Conservation (phyloP, 1,284 basidiomycete genomes). For the Takashimella koratensis region DNA sequence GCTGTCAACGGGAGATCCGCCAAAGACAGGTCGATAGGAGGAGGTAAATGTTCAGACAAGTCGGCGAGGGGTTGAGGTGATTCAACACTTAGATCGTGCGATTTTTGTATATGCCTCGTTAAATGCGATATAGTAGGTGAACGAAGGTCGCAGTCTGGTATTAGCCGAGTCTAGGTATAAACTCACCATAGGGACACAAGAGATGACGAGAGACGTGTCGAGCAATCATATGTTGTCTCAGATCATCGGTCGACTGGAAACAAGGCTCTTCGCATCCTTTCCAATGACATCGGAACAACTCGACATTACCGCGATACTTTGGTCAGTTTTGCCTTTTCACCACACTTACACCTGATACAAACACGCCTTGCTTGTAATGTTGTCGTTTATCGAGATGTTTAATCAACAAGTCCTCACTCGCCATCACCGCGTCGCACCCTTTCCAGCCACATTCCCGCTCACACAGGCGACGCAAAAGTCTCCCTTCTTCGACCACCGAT, state of each 20-base stretch:
- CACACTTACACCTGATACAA: slow-evolving; percentile 17
- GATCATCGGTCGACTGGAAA: slow-evolving; percentile 17
- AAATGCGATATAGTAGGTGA: slow-evolving; percentile 30
- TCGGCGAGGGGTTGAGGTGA: background rate
- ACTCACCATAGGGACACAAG: slow-evolving; percentile 28
- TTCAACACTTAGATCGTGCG: background rate
- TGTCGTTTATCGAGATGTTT: slow-evolving; percentile 21
- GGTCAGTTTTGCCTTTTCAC: too few species aligned
- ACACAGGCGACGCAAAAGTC: slow-evolving; percentile 22
- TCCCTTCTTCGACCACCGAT: slow-evolving; percentile 21
- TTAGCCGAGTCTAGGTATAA: too few species aligned
- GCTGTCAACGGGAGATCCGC: background rate
- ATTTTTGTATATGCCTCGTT: background rate
- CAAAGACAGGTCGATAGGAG: background rate
- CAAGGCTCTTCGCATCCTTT: slow-evolving; percentile 29
- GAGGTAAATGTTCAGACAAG: background rate
- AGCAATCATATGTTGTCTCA: slow-evolving; percentile 32
- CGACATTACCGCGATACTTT: too few species aligned
- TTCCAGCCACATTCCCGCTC: slow-evolving; percentile 33
- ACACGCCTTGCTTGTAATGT: slow-evolving; percentile 23
- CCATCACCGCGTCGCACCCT: slow-evolving; percentile 34
- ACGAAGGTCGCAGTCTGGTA: slow-evolving; percentile 26
- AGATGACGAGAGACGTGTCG: slow-evolving; percentile 27
- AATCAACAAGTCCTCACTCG: slow-evolving; percentile 22
- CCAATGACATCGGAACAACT: slow-evolving; percentile 30